phyloP scores from a whole-genome alignment of 2,329 filamentous ascomycete genomes.

The Boeremia exigua region DNA sequence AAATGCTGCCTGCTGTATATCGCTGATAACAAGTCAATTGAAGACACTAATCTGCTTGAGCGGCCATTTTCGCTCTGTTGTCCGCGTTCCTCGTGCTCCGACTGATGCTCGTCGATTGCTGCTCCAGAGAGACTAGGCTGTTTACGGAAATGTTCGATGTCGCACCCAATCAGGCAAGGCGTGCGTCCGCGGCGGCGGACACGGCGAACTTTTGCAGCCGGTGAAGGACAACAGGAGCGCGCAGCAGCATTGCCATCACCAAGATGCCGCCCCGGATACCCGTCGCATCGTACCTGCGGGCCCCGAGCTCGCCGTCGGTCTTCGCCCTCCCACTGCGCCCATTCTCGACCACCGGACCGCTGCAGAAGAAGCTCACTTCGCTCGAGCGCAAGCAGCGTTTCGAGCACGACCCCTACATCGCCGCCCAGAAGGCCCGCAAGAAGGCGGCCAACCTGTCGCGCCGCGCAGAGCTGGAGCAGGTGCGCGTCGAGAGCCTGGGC shows the following conservation, averaged over 20 bases:
- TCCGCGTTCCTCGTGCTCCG: too few relatives aligned
- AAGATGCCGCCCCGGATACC: constrained; percentile 58
- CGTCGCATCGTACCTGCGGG: constrained; percentile 51
- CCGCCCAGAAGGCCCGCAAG: constrained; percentile 80
- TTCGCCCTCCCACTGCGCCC: constrained; percentile 62
- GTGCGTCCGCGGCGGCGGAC: neutral
- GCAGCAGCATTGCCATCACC: neutral
- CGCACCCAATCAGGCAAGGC: neutral
- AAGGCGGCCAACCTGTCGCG: constrained; percentile 83
- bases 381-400: constrained; percentile 61
- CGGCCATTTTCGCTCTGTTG: too few relatives aligned
- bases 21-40: too few relatives aligned
- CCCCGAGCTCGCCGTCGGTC: constrained; percentile 39
- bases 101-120: too few relatives aligned
- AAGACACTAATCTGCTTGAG: too few relatives aligned
- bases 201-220: neutral
- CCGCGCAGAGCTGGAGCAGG: constrained; percentile 70
- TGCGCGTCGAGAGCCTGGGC: constrained; percentile 70
- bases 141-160: too few relatives aligned
- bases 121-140: too few relatives aligned
- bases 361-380: constrained; percentile 58
- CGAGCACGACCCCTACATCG: constrained; percentile 80
- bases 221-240: neutral
- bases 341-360: constrained; percentile 69
- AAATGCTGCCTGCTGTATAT: too few relatives aligned